These are phyloP conservation scores for Linnemannia schmuckeri DNA, from an alignment of 192 early-diverging fungal species.

Conservation along the genomic window DNA sequence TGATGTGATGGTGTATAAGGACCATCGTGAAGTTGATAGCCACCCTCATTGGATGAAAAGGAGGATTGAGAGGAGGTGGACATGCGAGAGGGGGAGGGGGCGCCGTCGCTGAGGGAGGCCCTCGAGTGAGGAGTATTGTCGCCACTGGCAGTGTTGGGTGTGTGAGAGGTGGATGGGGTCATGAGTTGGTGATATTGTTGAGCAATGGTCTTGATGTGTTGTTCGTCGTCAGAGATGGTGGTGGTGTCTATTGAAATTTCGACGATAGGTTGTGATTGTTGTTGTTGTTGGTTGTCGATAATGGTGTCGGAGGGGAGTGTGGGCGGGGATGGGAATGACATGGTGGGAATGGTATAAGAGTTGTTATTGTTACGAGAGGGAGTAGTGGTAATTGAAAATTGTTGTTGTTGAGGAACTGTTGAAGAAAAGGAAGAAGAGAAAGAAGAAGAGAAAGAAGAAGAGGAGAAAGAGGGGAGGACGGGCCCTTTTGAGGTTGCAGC, in stretches of 20 bases:
- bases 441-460: neutral
- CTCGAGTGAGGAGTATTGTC: neutral
- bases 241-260: neutral
- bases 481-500: conserved; percentile 12
- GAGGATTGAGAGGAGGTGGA: conserved; percentile 10
- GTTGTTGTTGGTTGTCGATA: conserved; percentile 5
- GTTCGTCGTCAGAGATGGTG: conserved; percentile 1
- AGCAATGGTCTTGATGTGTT: neutral
- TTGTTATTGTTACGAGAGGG: neutral
- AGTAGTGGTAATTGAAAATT: neutral
- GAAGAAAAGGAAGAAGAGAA: conserved; percentile 16
- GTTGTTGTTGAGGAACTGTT: conserved; percentile 7
- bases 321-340: conserved; percentile 1
- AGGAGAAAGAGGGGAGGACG: neutral
- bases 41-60: neutral
- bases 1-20: neutral
- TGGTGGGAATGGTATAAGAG: conserved; percentile 10
- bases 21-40: conserved; percentile 7
- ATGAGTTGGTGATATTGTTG: conserved; percentile 17
- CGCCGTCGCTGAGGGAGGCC: neutral
- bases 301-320: neutral
- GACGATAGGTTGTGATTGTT: neutral
- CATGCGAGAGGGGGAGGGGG: conserved; percentile 5
- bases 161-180: conserved; percentile 2
- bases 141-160: conserved; percentile 5